phyloP scores from a whole-genome alignment of 2,329 filamentous ascomycete genomes.

The Davidsoniella virescens region DNA sequence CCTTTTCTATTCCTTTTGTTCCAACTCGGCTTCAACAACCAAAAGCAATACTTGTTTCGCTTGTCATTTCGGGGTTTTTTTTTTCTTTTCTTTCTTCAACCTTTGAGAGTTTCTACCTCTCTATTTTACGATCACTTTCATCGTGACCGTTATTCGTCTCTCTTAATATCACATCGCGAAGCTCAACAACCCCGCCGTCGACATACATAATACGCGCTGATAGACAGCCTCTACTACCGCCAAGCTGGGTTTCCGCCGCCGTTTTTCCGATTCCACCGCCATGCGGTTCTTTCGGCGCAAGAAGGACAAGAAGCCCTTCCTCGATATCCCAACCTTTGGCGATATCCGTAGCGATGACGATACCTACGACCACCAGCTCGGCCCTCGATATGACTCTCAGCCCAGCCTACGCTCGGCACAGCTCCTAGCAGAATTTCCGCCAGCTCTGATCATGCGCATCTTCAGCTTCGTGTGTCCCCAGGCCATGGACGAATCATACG shows the following conservation, averaged over 20 bases:
- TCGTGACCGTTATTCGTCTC: neutral
- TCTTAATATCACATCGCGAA: slow-evolving; percentile 12
- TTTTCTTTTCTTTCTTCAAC: too few relatives aligned
- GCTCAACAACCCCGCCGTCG: slow-evolving; percentile 18
- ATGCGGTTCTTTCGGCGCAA: slow-evolving; percentile 20
- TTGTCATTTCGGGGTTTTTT: too few relatives aligned
- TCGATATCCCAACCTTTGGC: slow-evolving; percentile 16
- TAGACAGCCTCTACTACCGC: slow-evolving; percentile 3
- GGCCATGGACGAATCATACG: slow-evolving; percentile 57
- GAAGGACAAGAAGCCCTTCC: slow-evolving; percentile 20
- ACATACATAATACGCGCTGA: neutral
- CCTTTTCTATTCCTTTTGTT: too few relatives aligned
- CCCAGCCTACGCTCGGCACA: slow-evolving; percentile 21
- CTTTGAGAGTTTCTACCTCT: neutral
- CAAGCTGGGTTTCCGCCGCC: slow-evolving; percentile 21
- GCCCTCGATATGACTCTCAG: slow-evolving; percentile 17
- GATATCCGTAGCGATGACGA: slow-evolving; percentile 11
- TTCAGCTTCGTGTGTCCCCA: slow-evolving; percentile 77
- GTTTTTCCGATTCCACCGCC: slow-evolving; percentile 1
- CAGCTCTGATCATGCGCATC: slow-evolving; percentile 56
- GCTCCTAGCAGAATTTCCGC: slow-evolving; percentile 41
- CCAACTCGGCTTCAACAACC: too few relatives aligned
- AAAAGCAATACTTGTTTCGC: too few relatives aligned
- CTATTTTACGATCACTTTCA: neutral
- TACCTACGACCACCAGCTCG: slow-evolving; percentile 4